phyloP scores from a whole-genome alignment of 345 rosid genomes.

The Sonneratia caseolaris region DNA sequence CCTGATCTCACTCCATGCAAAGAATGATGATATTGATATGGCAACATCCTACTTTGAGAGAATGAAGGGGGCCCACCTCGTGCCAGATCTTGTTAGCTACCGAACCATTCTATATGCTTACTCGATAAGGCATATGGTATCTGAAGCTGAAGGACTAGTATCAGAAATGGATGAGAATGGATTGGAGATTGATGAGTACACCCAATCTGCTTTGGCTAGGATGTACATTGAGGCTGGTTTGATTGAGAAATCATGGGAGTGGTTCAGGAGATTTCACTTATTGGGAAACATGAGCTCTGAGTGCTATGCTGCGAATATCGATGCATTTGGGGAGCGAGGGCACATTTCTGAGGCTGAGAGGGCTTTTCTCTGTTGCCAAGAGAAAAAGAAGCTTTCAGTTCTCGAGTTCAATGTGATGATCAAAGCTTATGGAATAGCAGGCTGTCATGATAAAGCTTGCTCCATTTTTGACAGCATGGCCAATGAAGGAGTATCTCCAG shows the following conservation, averaged over 20 bases:
- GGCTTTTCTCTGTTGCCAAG: conserved; percentile 50
- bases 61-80: conserved; percentile 54
- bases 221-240: conserved; percentile 72
- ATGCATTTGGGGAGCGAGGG: conserved; percentile 74
- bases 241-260: conserved; percentile 72
- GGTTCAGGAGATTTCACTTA: conserved; percentile 72
- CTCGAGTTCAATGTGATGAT: conserved; percentile 75
- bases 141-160: conserved; percentile 58
- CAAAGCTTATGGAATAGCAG: conserved; percentile 71
- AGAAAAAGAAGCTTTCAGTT: conserved; percentile 43
- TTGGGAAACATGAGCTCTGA: conserved; percentile 57
- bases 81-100: conserved; percentile 78
- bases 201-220: conserved; percentile 76
- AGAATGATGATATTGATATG: conserved; percentile 44
- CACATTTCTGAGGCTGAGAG: conserved; percentile 50
- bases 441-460: conserved; percentile 51
- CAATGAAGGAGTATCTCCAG: conserved; percentile 49
- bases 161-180: conserved; percentile 56
- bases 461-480: conserved; percentile 65
- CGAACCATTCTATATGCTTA: conserved; percentile 74
- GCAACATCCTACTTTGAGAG: conserved; percentile 47
- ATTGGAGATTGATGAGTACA: conserved; percentile 75
- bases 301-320: conserved; percentile 76
- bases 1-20: conserved; percentile 68
- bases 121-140: conserved; percentile 70